Percentiles rank a stretch among this genome's conserved stretches.
These are phyloP conservation scores for Pseudodiploospora longispora DNA, from an alignment of 2,329 filamentous ascomycete species.

Conservation along the genomic window DNA sequence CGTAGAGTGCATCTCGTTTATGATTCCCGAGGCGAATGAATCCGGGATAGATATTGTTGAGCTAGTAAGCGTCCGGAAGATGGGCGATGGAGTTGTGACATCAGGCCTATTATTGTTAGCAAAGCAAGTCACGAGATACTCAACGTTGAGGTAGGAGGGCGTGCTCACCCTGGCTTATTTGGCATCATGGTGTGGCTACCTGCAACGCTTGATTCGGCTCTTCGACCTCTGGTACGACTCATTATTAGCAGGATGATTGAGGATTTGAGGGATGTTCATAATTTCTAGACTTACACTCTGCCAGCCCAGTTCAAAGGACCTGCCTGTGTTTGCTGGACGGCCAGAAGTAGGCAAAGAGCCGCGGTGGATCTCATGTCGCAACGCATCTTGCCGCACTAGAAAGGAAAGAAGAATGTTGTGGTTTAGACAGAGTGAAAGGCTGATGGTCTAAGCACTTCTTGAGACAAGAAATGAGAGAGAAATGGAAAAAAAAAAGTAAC, in stretches of 20 bases:
- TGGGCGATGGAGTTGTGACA: constrained; percentile 3
- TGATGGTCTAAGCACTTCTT: background rate
- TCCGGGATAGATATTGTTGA: constrained; percentile 6
- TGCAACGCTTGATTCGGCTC: constrained; percentile 8
- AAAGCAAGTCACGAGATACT: no score
- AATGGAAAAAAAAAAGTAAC: background rate
- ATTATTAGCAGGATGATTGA: constrained; percentile 6
- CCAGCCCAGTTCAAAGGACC: constrained; percentile 27
- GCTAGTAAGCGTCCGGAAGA: constrained; percentile 3
- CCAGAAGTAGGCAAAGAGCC: constrained; percentile 19
- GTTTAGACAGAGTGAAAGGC: background rate
- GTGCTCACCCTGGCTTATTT: background rate
- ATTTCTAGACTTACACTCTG: constrained; percentile 18
- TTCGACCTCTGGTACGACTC: constrained; percentile 11
- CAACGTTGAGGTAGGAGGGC: background rate
- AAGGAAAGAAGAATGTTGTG: background rate
- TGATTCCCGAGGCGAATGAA: constrained; percentile 3
- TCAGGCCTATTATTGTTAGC: no score
- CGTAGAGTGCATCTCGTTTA: background rate
- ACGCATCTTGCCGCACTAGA: constrained; percentile 14
- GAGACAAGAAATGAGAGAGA: background rate
- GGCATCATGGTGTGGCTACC: background rate
- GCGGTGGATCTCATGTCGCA: constrained; percentile 12
- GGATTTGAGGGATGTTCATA: background rate
- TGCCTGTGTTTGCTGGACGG: constrained; percentile 22